A percentile compares a stretch with the other conserved stretches of the same genome.
Evolutionary conservation across 2,329 filamentous ascomycete species (phyloP).

Genomic region (Nectriaceae sp.): DNA sequence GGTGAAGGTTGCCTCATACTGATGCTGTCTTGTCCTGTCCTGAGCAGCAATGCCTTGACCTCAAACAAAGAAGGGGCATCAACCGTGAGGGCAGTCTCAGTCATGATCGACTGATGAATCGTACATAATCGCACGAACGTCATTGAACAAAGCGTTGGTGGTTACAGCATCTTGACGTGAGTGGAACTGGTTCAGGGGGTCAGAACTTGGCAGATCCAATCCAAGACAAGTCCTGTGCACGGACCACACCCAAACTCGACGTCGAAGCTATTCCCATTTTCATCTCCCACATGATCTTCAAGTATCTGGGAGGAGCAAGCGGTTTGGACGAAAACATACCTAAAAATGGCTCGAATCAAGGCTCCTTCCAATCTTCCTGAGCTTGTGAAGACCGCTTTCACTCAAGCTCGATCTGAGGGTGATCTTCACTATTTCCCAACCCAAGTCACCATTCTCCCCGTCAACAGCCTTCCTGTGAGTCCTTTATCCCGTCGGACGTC

Average conservation of each 20-base stretch:
- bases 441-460: conserved; percentile 49
- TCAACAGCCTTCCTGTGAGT: conserved; percentile 46
- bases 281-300: not conserved
- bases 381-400: conserved; percentile 52
- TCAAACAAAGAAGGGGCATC: too few relatives aligned
- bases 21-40: too few relatives aligned
- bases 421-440: conserved; percentile 58
- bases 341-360: conserved; percentile 41
- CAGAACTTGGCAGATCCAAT: too few relatives aligned
- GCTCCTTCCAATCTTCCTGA: conserved; percentile 50
- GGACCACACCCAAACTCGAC: not conserved
- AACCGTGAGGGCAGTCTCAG: too few relatives aligned
- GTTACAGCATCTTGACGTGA: too few relatives aligned
- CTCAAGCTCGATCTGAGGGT: conserved; percentile 47
- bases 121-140: too few relatives aligned
- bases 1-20: too few relatives aligned
- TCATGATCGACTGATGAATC: too few relatives aligned
- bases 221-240: too few relatives aligned
- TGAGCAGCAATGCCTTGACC: too few relatives aligned
- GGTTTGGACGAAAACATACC: not conserved
- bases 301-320: not conserved
- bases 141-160: too few relatives aligned
- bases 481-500: not conserved
- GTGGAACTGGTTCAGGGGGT: too few relatives aligned
- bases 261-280: not conserved